These are phyloP conservation scores for Mycosphaerelloides madeirae DNA, from an alignment of 2,329 filamentous ascomycete genomes.

Conservation along the genomic window DNA sequence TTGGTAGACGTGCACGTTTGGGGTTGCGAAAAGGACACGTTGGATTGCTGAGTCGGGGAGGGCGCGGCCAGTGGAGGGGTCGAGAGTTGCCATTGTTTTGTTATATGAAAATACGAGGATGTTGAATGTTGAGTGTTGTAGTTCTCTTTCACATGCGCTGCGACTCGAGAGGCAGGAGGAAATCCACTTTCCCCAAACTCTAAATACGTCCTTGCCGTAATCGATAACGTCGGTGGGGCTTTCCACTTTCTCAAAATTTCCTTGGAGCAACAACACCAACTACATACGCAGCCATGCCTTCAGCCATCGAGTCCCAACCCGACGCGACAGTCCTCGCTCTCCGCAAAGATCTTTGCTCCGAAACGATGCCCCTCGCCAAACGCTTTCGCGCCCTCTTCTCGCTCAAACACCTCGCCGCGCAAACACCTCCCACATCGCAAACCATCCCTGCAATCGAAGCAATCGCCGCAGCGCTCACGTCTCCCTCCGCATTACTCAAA, in stretches of 20 bases:
- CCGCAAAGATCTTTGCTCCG: slow-evolving; percentile 72
- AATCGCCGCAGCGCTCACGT: slow-evolving; percentile 81
- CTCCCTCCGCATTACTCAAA: slow-evolving; percentile 84
- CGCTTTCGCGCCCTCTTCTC: slow-evolving; percentile 97
- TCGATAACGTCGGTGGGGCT: background rate
- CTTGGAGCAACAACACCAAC: background rate
- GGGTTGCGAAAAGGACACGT: slow-evolving; percentile 72
- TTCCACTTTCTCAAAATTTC: background rate
- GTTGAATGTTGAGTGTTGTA: background rate
- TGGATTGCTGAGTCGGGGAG: slow-evolving; percentile 70
- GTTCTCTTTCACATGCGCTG: background rate
- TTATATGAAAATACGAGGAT: background rate
- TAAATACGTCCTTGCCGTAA: background rate
- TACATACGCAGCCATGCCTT: slow-evolving; percentile 9
- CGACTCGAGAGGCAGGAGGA: background rate
- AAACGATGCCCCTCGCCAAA: slow-evolving; percentile 74
- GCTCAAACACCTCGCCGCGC: slow-evolving; percentile 83
- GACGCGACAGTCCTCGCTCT: slow-evolving; percentile 56
- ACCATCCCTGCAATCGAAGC: slow-evolving; percentile 65
- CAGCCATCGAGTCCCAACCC: slow-evolving; percentile 7
- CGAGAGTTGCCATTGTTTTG: slow-evolving; percentile 56
- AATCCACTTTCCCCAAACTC: background rate
- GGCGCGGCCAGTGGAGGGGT: slow-evolving; percentile 62
- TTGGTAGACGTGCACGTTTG: slow-evolving; percentile 76
- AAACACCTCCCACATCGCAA: slow-evolving; percentile 53